These are phyloP conservation scores for Serendipita sp. DNA, from an alignment of 768 basidiomycete species.

Conservation along the genomic window DNA sequence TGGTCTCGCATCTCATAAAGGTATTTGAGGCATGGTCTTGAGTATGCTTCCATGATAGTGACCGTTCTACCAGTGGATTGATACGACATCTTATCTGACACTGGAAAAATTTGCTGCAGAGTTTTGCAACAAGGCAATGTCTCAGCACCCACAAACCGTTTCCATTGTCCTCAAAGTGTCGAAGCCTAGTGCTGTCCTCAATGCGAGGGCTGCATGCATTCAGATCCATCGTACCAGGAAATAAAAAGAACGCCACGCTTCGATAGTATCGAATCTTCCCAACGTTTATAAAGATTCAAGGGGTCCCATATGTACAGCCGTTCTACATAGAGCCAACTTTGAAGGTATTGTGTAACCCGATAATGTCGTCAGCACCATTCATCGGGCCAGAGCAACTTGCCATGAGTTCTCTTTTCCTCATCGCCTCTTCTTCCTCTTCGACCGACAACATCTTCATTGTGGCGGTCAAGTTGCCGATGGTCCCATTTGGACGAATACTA, in stretches of 20 bases:
- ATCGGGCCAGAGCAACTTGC: constrained; percentile 25
- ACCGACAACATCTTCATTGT: background rate
- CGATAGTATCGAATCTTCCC: too few species aligned
- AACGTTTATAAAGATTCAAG: background rate
- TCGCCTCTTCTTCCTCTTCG: constrained; percentile 15
- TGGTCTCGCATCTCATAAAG: background rate
- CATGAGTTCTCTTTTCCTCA: constrained; percentile 11
- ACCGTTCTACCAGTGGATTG: background rate
- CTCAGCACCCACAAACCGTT: background rate
- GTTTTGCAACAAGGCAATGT: background rate
- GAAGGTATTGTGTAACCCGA: constrained; percentile 52
- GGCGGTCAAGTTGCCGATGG: constrained; percentile 9
- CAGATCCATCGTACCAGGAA: background rate
- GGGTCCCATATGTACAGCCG: background rate
- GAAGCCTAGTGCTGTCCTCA: background rate
- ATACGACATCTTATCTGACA: background rate
- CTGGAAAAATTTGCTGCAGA: background rate
- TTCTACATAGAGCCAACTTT: constrained; percentile 1
- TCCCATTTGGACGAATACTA: constrained; percentile 13
- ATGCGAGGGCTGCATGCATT: background rate
- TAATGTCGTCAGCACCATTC: constrained; percentile 57
- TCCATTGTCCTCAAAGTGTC: background rate
- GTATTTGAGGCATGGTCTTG: background rate
- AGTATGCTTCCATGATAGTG: background rate
- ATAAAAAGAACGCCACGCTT: too few species aligned